Base-by-base conservation (phyloP, 768 basidiomycete species). In the Daedaleopsis nitida region DNA sequence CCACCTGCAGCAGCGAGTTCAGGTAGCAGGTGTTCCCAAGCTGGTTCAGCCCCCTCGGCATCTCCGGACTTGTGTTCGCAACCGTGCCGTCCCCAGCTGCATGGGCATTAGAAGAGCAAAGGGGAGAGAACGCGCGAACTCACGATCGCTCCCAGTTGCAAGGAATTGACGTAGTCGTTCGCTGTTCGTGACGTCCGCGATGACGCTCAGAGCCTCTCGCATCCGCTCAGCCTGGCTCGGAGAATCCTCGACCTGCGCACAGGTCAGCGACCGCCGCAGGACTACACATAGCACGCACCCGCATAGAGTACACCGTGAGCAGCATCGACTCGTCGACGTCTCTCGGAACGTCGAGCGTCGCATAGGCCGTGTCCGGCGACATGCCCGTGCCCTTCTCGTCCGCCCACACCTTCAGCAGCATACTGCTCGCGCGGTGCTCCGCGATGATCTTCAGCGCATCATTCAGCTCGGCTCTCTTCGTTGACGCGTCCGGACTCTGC, bases 1-100 rank as follows among this genome's bases (percentile, higher is more conserved):
- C 64, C 70, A 86, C 90, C 78, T 87, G 91, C 17, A 91, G 76
- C 57, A 91, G 77, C 39, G 89, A 94, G 69, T 93, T 94, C 50
- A 92, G 77, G 68, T 93, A 94, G 68, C 93, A 94, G 0, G 92
- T 94, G 67, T 94, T 94, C 52, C 92, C 92, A 21, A 93, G 81
- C 69, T 96, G 94, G 69, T 94, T 90, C 32, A 96, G 80, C 6
- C 94, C 94, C 58, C 93, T 83, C 27, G 94, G 94, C 69, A 90
- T 80, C 62, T 93, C 92, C 4, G 79, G 80, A 48, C 82, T 81
- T 2, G 76, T 83, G 38, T 58, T 63, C 5, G 80, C 77, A 7
- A 75, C 71, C 23, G 77, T 68, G n/a, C 83, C 74, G 50, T 89
- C 90, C 21, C 89, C 92, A 60, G 88, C 89, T 94, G 63, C 27